These are phyloP conservation scores for Ogataea nakhonphanomensis DNA, from an alignment of 805 yeast species.

Conservation along the genomic window DNA sequence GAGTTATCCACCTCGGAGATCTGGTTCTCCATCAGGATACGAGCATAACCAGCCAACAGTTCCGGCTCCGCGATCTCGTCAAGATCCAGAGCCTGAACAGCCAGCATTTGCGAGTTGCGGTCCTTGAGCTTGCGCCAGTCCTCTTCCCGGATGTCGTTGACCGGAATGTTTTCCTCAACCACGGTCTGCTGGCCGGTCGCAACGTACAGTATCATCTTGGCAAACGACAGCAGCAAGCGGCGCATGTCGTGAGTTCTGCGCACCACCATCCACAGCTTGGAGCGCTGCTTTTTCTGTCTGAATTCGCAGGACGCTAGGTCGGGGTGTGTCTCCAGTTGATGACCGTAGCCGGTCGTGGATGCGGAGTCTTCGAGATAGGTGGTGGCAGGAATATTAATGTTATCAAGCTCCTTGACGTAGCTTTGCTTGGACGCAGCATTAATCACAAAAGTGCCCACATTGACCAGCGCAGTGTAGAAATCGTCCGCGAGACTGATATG, in stretches of 20 bases:
- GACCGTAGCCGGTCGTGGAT: constrained; percentile 25
- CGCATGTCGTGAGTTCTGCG: constrained; percentile 12
- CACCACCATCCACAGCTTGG: constrained; percentile 20
- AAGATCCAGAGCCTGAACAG: background rate
- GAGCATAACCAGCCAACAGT: constrained; percentile 9
- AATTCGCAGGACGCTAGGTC: constrained; percentile 23
- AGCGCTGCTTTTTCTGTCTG: constrained; percentile 3
- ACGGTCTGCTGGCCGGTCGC: background rate
- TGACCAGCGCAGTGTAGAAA: constrained; percentile 59
- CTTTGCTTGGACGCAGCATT: constrained; percentile 67
- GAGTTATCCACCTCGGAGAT: constrained; percentile 14
- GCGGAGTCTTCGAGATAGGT: constrained; percentile 52
- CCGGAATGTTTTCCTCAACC: background rate
- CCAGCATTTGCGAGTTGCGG: constrained; percentile 2
- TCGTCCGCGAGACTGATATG: constrained; percentile 52
- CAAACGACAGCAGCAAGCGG: constrained; percentile 7
- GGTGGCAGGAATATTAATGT: constrained; percentile 42
- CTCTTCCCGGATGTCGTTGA: constrained; percentile 7
- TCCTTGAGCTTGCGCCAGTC: constrained; percentile 9
- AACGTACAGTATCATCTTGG: background rate
- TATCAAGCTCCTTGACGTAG: constrained; percentile 56
- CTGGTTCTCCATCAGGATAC: constrained; percentile 11
- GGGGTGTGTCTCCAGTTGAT: constrained; percentile 25
- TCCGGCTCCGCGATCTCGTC: constrained; percentile 10
- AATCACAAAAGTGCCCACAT: constrained; percentile 59